Conservation (phyloP, 306 rosid genomes). For the Prinsepia uniflora region DNA sequence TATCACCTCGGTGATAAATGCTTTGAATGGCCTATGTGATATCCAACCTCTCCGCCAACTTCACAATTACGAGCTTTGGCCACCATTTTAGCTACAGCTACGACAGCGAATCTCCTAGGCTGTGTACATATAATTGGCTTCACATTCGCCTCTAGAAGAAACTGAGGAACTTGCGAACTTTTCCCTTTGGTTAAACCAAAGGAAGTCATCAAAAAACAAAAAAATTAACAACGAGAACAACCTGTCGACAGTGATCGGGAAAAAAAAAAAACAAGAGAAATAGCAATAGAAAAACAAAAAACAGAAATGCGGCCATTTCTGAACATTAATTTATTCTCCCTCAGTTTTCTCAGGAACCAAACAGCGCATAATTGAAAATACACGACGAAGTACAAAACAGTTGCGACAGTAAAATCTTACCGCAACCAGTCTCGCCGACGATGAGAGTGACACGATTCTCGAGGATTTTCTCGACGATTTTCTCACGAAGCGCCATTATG, state of each 20-base stretch:
- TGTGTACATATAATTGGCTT: constrained; percentile 76
- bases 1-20: constrained; percentile 50
- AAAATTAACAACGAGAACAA: constrained; percentile 10
- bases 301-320: not conserved
- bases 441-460: constrained; percentile 86
- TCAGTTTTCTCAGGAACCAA: constrained; percentile 6
- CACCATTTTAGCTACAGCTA: constrained; percentile 83
- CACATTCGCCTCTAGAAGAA: constrained; percentile 72
- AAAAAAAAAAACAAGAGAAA: not conserved
- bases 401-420: constrained; percentile 21
- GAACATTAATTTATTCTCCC: not conserved
- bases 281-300: not conserved
- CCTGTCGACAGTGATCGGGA: not conserved
- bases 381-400: constrained; percentile 2
- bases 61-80: constrained; percentile 70
- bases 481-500: constrained; percentile 50
- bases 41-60: constrained; percentile 83
- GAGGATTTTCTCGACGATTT: constrained; percentile 66
- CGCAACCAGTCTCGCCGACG: constrained; percentile 89
- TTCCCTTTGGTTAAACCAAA: constrained; percentile 47
- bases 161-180: constrained; percentile 93
- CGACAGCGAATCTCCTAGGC: constrained; percentile 92
- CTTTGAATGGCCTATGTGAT: constrained; percentile 82
- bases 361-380: not conserved
- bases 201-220: constrained; percentile 14